Evolutionary conservation across 495 filamentous ascomycete species (phyloP), one percentile per base, ranked within the genome.

Genomic region (Neurospora sp.): DNA sequence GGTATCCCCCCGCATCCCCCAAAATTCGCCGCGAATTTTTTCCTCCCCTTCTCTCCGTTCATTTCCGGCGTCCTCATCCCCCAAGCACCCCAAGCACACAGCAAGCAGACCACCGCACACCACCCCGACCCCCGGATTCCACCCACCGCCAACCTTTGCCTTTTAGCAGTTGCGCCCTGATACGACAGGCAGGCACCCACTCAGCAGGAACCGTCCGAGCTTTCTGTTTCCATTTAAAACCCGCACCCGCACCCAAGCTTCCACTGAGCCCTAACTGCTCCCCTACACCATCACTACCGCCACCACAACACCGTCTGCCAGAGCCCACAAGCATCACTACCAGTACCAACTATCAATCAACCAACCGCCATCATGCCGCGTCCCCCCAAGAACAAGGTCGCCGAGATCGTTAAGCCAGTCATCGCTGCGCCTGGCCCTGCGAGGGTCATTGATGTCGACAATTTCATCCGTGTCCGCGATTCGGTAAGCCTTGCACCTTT

Each of bases 381-480:
- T 78, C 82, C 75, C 46, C 79, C 78, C 62, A 81, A 81, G 77
- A 81, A 79, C 73, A 80, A 82, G 76, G 69, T 74, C 76, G 75
- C 79, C 20, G 83, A 84, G 69, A 84, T 85, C 72, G 82, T 85
- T 70, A 82, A 83, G 74, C 79, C 79, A 54, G 72, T 75, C 69
- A 78, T 74, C 12, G 69, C 75, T 18, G 71, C 75, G 69, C 76
- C 70, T 72, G 73, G 77, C 79, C 44, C 79, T 78, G 41, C 81
- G 79, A 39, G 54, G 14, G 83, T 83, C 31, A 85, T 87, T 70
- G 84, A 85, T 35, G 79, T 83, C 46, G 83, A 84, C 23, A 82
- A 85, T 54, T 87, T 87, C 72, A 80, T 86, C 66, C 80, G 83
- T 72, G 84, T 87, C 46, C 81, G 85, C 44, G 85, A 87, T 72